phyloP scores from a whole-genome alignment of 495 filamentous ascomycete species.

The Cetradonia linearis region DNA sequence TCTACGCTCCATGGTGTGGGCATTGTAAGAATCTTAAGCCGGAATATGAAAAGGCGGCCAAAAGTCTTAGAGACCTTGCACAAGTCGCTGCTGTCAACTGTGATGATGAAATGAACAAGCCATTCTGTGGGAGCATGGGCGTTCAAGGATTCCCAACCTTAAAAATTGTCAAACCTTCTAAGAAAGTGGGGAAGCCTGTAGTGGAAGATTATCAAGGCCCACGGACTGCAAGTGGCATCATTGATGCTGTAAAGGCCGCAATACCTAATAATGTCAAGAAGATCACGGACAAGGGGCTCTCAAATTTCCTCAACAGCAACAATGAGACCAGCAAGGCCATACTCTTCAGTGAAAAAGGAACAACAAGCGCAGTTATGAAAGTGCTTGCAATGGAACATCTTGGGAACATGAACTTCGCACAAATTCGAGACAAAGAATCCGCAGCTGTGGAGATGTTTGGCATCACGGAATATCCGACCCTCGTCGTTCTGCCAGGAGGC shows the following conservation, averaged over 20 bases:
- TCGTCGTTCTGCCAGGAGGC: conserved; percentile 71
- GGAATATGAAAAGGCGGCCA: conserved; percentile 88
- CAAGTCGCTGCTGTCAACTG: conserved; percentile 94
- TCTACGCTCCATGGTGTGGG: conserved; percentile 93
- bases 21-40: conserved; percentile 95
- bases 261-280: conserved; percentile 88
- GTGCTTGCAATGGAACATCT: conserved; percentile 85
- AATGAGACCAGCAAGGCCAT: conserved; percentile 76
- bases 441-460: conserved; percentile 63
- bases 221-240: conserved; percentile 73
- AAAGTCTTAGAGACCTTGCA: conserved; percentile 75
- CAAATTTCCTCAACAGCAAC: conserved; percentile 61
- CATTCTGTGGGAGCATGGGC: conserved; percentile 76
- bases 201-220: conserved; percentile 90
- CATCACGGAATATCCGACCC: conserved; percentile 63
- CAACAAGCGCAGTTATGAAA: conserved; percentile 69
- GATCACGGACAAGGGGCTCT: conserved; percentile 67
- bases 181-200: conserved; percentile 68
- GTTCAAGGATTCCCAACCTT: conserved; percentile 93
- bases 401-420: conserved; percentile 69
- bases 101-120: conserved; percentile 89
- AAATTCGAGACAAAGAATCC: conserved; percentile 75
- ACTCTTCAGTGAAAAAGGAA: conserved; percentile 90
- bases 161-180: conserved; percentile 82
- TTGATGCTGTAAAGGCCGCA: conserved; percentile 70